Conservation (phyloP, 2,329 filamentous ascomycete genomes). For the Xylaria sp. region DNA sequence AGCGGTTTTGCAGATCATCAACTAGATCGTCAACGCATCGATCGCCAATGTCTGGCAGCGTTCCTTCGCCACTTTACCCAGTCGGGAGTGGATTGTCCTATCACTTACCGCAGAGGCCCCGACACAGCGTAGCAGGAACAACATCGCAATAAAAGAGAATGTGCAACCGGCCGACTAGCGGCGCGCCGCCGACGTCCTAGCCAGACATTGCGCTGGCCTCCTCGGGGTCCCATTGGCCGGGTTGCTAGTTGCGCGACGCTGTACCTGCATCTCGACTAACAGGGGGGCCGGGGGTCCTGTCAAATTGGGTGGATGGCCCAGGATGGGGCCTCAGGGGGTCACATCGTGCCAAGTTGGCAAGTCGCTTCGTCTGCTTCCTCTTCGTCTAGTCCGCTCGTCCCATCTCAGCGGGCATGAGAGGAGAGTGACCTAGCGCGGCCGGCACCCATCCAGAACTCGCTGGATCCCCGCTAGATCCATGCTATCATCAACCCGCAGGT, state of each 20-base stretch:
- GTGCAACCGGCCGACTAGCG: constrained; percentile 3
- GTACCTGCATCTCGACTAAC: constrained; percentile 37
- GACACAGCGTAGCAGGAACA: background rate
- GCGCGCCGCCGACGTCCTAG: constrained; percentile 18
- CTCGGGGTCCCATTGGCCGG: constrained; percentile 26
- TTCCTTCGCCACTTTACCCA: constrained; percentile 3
- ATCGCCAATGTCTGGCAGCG: constrained; percentile 12
- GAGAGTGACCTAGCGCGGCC: background rate
- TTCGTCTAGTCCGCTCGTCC: constrained; percentile 9
- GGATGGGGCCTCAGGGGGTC: constrained; percentile 36
- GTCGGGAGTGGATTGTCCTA: background rate
- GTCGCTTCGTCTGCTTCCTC: constrained; percentile 8
- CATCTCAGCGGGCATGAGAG: background rate
- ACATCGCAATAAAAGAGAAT: constrained; percentile 1
- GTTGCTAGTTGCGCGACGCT: constrained; percentile 35
- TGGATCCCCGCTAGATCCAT: constrained; percentile 12
- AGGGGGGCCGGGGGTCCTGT: constrained; percentile 26
- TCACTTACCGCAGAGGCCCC: too few species aligned
- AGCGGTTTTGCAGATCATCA: constrained; percentile 25
- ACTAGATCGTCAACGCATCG: constrained; percentile 21
- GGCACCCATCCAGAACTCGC: background rate
- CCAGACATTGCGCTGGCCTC: constrained; percentile 6
- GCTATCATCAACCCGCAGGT: constrained; percentile 14
- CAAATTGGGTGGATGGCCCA: constrained; percentile 26
- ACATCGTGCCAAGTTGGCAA: constrained; percentile 18